A percentile compares a stretch with the other conserved stretches of the same genome.
Conservation (phyloP, 345 rosid genomes). For the Eucalyptus virginea region DNA sequence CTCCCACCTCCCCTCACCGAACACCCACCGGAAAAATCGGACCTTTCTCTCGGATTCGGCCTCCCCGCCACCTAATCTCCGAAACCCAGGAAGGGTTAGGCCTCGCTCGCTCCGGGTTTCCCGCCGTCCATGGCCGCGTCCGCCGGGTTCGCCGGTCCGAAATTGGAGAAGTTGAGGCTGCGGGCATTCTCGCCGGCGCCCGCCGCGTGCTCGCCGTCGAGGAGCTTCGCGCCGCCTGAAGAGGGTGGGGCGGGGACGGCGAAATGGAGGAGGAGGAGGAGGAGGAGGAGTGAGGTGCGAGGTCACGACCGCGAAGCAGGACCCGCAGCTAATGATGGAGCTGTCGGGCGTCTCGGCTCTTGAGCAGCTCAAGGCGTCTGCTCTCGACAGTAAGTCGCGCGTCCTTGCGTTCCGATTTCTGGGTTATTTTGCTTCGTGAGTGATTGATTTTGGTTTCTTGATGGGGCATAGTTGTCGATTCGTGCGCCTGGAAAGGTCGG, state of each 20-base stretch:
- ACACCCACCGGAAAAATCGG: not conserved
- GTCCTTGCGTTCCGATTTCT: not conserved
- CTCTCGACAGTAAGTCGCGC: conserved; percentile 35
- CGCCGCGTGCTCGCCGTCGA: not conserved
- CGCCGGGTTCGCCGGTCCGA: not conserved
- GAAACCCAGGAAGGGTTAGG: not conserved
- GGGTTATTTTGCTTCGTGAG: not conserved
- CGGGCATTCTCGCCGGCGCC: not conserved
- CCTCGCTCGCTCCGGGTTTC: not conserved
- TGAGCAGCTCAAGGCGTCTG: conserved; percentile 59
- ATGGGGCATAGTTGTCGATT: not conserved
- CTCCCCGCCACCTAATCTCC: not conserved
- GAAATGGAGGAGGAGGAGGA: not conserved
- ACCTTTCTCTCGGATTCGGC: not conserved
- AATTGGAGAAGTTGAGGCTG: not conserved
- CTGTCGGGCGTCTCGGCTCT: conserved; percentile 46
- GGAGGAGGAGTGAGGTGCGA: not conserved
- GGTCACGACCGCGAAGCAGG: not conserved
- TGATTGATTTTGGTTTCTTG: not conserved
- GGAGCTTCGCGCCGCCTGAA: not conserved
- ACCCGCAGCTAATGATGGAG: not conserved
- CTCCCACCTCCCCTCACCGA: not conserved
- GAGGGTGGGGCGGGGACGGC: not conserved
- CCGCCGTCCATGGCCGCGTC: not conserved
- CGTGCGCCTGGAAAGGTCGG: not conserved